Base-by-base conservation (phyloP, 139 green algal species). In the Chlorella ohadii region DNA sequence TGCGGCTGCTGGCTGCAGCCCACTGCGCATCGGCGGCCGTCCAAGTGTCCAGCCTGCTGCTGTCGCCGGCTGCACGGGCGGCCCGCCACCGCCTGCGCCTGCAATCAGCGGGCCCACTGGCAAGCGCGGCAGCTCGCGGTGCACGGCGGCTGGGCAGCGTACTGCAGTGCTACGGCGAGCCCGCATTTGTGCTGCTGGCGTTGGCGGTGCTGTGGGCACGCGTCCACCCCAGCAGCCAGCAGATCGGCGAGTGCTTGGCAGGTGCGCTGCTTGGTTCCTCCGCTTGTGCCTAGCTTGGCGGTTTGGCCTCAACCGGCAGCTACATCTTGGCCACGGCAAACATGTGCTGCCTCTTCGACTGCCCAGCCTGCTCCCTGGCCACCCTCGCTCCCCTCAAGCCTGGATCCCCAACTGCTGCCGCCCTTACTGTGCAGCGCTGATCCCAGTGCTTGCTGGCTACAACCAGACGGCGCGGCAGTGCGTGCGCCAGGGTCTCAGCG, bases 401-500 rank as follows among this genome's bases (percentile, higher is more conserved):
- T 27, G 65, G 15, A 3, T 39, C 3, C 31, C 15, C 31, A 7
- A 47, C 44, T 44, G 3, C 16, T 23, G 31, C n/a, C 65, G 7
- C 65, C 20, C 6, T 34, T 11, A 2, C 36, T 9, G 56, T 23
- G 68, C 78, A 71, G 80, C 84, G 11, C 80, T 82, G 19, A 33
- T 80, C 39, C 65, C 78, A n/a, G 84, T 87, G 38, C 72, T 81
- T 63, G 51, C 27, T 64, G 84, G 84, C 11, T 86, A 86, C 78
- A 81, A 87, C 63, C 72, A 79, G 25, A 87, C 83, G 1, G 83
- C 78, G 33, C 36, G 28, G 57, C 64, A 68, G n/a, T 84, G 83
- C 64, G 65, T 67, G 31, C 31, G 31, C 33, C 12, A 27, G 22
- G 25, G 41, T 3, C 63, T 82, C 12, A 38, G 61, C 9, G 61